Evolutionary conservation across 2,329 filamentous ascomycete genomes (phyloP).

Genomic region (Arthrobotrys megalospora): DNA sequence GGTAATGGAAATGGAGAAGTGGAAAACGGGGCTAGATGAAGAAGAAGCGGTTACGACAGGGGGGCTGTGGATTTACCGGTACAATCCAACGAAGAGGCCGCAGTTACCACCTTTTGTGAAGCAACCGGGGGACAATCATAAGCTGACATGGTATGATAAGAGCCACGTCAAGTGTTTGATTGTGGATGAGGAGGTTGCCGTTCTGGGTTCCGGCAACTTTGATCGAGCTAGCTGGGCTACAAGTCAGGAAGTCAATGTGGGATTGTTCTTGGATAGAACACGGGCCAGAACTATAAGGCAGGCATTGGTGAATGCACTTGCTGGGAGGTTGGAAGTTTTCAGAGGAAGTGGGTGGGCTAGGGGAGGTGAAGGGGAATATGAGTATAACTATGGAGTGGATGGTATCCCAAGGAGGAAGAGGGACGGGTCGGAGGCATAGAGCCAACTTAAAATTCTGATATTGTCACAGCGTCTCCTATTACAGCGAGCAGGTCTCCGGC

Average conservation of each 20-base stretch:
- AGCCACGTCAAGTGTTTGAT: slow-evolving; percentile 84
- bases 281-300: slow-evolving; percentile 67
- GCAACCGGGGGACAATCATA: slow-evolving; percentile 44
- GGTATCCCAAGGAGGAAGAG: slow-evolving; percentile 34
- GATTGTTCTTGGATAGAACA: slow-evolving; percentile 69
- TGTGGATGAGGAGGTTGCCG: slow-evolving; percentile 77
- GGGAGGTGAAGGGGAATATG: slow-evolving; percentile 35
- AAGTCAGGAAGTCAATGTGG: slow-evolving; percentile 84
- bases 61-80: slow-evolving; percentile 73
- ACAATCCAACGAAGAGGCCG: slow-evolving; percentile 37
- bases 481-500: slow-evolving; percentile 14
- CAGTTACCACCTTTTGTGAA: slow-evolving; percentile 50
- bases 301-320: slow-evolving; percentile 52
- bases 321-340: slow-evolving; percentile 59
- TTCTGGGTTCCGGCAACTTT: slow-evolving; percentile 86
- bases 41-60: slow-evolving; percentile 32
- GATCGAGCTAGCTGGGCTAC: slow-evolving; percentile 90
- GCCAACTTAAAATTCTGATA: background rate
- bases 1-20: slow-evolving; percentile 71
- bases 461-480: background rate
- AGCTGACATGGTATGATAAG: slow-evolving; percentile 74
- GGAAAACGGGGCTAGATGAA: slow-evolving; percentile 59
- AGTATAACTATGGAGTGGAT: slow-evolving; percentile 49
- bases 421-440: slow-evolving; percentile 28
- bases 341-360: slow-evolving; percentile 47